Evolutionary conservation across 352 stramenopile genomes (phyloP).

Genomic region (Thraustochytrium striatum): DNA sequence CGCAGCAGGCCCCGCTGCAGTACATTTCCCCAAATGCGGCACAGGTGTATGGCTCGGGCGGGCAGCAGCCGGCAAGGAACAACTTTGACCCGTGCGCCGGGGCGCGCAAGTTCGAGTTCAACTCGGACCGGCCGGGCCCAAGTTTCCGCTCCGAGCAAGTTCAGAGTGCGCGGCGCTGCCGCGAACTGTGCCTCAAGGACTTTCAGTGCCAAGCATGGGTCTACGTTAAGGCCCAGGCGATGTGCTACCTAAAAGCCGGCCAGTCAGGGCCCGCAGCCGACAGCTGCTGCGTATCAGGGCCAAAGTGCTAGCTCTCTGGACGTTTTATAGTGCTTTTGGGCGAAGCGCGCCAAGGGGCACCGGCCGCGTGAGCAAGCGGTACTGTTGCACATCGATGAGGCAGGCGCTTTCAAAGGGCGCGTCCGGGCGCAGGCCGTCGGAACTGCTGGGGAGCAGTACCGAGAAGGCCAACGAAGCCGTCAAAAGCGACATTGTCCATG

Average conservation of each 20-base stretch:
- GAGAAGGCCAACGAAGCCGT: background rate
- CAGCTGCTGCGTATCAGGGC: slow-evolving; percentile 1
- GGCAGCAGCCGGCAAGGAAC: background rate
- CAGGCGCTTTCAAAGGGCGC: background rate
- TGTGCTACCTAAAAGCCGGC: slow-evolving; percentile 26
- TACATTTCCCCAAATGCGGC: background rate
- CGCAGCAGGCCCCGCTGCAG: background rate
- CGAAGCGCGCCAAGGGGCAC: too few species aligned
- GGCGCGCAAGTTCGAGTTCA: slow-evolving; percentile 34
- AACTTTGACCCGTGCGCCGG: slow-evolving; percentile 12
- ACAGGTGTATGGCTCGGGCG: background rate
- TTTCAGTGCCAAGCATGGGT: slow-evolving; percentile 35
- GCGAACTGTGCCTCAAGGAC: slow-evolving; percentile 8
- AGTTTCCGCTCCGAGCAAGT: background rate
- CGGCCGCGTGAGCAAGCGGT: background rate
- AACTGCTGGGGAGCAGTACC: background rate
- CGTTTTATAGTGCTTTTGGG: background rate
- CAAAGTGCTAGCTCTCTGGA: background rate
- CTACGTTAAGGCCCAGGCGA: slow-evolving; percentile 24
- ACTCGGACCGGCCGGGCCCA: slow-evolving; percentile 1
- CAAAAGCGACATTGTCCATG: slow-evolving; percentile 1
- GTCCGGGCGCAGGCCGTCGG: background rate
- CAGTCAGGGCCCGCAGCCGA: background rate
- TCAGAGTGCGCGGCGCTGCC: slow-evolving; percentile 4
- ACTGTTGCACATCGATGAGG: slow-evolving; percentile 20